phyloP scores from a whole-genome alignment of 495 filamentous ascomycete species.

The Penicillium atrosanguineum region DNA sequence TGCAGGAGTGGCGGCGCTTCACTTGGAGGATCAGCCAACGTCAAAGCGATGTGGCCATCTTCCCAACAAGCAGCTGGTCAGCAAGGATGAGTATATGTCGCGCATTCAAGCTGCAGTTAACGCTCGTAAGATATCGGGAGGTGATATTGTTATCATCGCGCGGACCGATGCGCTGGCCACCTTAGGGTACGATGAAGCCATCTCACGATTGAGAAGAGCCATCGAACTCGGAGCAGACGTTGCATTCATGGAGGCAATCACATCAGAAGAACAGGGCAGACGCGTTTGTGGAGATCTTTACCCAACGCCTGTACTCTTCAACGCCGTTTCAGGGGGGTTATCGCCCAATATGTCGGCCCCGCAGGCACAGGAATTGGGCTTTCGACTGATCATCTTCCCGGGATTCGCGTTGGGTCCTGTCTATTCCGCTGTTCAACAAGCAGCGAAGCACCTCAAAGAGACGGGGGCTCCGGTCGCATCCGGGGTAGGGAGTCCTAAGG shows the following conservation, averaged over 20 bases:
- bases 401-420: slow-evolving; percentile 9
- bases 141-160: slow-evolving; percentile 56
- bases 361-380: slow-evolving; percentile 26
- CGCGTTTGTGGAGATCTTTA: slow-evolving; percentile 18
- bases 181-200: slow-evolving; percentile 51
- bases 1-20: slow-evolving; percentile 57
- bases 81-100: slow-evolving; percentile 37
- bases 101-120: slow-evolving; percentile 47
- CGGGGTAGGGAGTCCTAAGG: slow-evolving; percentile 1
- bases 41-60: slow-evolving; percentile 59
- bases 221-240: slow-evolving; percentile 52
- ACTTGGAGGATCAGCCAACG: slow-evolving; percentile 61
- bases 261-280: slow-evolving; percentile 20
- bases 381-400: slow-evolving; percentile 26
- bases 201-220: slow-evolving; percentile 46
- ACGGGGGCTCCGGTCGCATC: neutral
- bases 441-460: slow-evolving; percentile 9
- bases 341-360: slow-evolving; percentile 18
- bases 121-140: slow-evolving; percentile 33
- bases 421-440: slow-evolving; percentile 1
- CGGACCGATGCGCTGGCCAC: slow-evolving; percentile 55
- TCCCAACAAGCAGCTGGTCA: slow-evolving; percentile 53
- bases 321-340: slow-evolving; percentile 24
- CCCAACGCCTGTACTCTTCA: slow-evolving; percentile 27
- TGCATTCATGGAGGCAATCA: slow-evolving; percentile 56